These are phyloP conservation scores for Silene conica DNA, from an alignment of 148 eudicot genomes.

Conservation along the genomic window DNA sequence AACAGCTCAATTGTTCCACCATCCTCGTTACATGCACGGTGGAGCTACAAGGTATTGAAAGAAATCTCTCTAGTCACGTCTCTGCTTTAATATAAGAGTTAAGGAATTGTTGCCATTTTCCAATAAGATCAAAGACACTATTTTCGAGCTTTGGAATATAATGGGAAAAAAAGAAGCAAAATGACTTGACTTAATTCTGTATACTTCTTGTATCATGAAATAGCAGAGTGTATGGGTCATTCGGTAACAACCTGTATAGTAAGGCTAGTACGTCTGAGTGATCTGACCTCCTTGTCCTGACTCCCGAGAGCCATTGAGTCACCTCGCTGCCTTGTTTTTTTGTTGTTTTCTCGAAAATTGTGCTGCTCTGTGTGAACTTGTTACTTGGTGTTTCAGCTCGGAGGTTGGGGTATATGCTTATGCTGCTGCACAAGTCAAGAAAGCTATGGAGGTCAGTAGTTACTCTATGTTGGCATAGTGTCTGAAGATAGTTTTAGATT, in stretches of 20 bases:
- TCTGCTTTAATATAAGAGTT: not conserved
- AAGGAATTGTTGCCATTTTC: not conserved
- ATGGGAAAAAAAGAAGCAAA: not conserved
- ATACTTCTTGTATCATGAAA: not conserved
- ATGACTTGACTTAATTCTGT: not conserved
- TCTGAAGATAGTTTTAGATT: not conserved
- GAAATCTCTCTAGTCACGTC: not conserved
- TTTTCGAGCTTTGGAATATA: not conserved
- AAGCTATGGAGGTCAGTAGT: conserved; percentile 86
- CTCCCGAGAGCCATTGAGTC: not conserved
- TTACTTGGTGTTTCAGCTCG: conserved; percentile 47
- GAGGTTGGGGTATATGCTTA: conserved; percentile 84
- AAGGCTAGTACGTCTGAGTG: not conserved
- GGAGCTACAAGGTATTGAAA: conserved; percentile 77
- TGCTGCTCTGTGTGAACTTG: conserved; percentile 2
- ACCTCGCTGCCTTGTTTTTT: not conserved
- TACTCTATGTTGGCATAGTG: conserved; percentile 13
- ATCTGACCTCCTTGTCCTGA: not conserved
- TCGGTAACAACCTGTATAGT: not conserved
- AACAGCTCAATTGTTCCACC: conserved; percentile 88
- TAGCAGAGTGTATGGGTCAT: not conserved
- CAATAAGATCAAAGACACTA: not conserved
- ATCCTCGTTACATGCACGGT: conserved; percentile 99
- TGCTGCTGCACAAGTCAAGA: conserved; percentile 97
- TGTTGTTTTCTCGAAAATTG: not conserved